A percentile compares a stretch with the other conserved stretches of the same genome.
These are phyloP conservation scores for Hyphodiscus hymeniophilus DNA, from an alignment of 495 filamentous ascomycete genomes.

Conservation along the genomic window DNA sequence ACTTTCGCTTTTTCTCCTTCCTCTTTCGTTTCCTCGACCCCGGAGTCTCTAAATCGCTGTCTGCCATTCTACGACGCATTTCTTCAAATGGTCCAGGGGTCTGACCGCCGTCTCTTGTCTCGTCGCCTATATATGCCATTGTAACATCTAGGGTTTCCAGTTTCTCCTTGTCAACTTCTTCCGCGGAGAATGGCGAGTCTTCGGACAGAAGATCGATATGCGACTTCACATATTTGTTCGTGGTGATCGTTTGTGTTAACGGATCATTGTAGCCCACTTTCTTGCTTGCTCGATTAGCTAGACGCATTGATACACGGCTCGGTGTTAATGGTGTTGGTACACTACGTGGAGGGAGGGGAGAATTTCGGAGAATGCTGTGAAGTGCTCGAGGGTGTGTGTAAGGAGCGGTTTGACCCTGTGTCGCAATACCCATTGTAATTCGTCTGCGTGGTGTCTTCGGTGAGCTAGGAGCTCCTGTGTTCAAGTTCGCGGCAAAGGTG, in stretches of 20 bases:
- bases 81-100: conserved; percentile 51
- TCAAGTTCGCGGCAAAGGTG: conserved; percentile 15
- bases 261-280: conserved; percentile 47
- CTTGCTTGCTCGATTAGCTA: conserved; percentile 35
- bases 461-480: conserved; percentile 21
- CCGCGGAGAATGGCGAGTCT: conserved; percentile 33
- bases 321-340: conserved; percentile 37
- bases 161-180: conserved; percentile 6
- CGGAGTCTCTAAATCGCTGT: conserved; percentile 28
- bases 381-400: conserved; percentile 60
- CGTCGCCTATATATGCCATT: conserved; percentile 40
- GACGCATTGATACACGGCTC: conserved; percentile 35
- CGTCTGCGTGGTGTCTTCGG: conserved; percentile 29
- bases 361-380: conserved; percentile 72
- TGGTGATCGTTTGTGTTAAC: conserved; percentile 45
- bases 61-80: conserved; percentile 44
- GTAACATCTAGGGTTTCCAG: conserved; percentile 35
- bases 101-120: conserved; percentile 43
- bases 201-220: conserved; percentile 46
- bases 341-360: conserved; percentile 47
- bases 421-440: conserved; percentile 26
- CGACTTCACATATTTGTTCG: conserved; percentile 43
- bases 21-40: conserved; percentile 31
- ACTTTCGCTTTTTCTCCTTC: conserved; percentile 27
- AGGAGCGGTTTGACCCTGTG: conserved; percentile 29